Evolutionary conservation across 441 rosid genomes (phyloP).

Genomic region (Erysimum cheiri): DNA sequence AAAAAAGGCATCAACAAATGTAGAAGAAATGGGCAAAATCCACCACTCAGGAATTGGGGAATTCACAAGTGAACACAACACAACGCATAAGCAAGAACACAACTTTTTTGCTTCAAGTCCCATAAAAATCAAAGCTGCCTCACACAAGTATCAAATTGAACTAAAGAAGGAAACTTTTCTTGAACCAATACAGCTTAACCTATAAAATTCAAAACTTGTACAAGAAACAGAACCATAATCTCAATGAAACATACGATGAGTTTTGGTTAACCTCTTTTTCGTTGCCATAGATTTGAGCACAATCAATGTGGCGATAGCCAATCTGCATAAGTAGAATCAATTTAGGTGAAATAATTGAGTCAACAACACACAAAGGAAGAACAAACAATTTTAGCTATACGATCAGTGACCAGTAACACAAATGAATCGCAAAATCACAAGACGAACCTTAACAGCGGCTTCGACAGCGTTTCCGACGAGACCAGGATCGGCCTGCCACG

Average conservation of each 20-base stretch:
- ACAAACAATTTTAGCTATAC: background rate
- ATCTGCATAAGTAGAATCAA: conserved; percentile 32
- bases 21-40: background rate
- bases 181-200: background rate
- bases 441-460: conserved; percentile 58
- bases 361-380: background rate
- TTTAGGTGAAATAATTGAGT: background rate
- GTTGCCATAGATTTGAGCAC: conserved; percentile 43
- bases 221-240: background rate
- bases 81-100: conserved; percentile 5
- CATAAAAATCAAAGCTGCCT: background rate
- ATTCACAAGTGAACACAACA: background rate
- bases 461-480: conserved; percentile 59
- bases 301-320: conserved; percentile 44
- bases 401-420: conserved; percentile 3
- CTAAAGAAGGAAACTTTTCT: background rate
- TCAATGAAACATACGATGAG: background rate
- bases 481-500: too few relatives aligned
- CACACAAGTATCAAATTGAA: background rate
- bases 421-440: background rate
- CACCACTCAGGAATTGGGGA: background rate
- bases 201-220: background rate
- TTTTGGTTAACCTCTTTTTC: conserved; percentile 37
- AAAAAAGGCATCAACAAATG: background rate
- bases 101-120: background rate